Evolutionary conservation across 1,284 basidiomycete species (phyloP), one percentile per base, ranked within the genome.

Genomic region (Fomitopsis betulina): DNA sequence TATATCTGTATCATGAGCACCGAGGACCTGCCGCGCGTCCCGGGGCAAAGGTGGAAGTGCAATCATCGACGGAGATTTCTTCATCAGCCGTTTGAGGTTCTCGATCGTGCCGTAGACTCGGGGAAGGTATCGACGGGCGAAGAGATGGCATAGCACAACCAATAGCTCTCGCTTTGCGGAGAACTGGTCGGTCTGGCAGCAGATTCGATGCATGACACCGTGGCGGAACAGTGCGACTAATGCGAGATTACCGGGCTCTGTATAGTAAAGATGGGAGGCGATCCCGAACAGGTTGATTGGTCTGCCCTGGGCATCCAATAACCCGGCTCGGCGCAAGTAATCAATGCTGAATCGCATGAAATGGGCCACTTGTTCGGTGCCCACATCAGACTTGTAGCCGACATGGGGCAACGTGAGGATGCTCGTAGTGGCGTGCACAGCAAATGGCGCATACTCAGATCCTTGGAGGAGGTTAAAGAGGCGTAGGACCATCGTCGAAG

Each of bases 301-400:
- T 25, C 75, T 77, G 7, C 87, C 87, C 19, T 70, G 64, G 33
- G 69, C 67, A 55, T 83, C 76, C 43, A 89, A 67, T 13, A 89
- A 73, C 39, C 79, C 73, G 2, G 77, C 70, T 2, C 83, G 81
- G 33, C 84, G 79, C 15, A 89, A 77, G 63, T 86, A 89, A 57
- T 89, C 87, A 57, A 89, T 83, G 58, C 80, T 82, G 72, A 89
- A 89, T n/a, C 86, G 76, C 30, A 87, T 67, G 61, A 87, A 86
- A 63, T 89, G 85, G 19, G 84, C 66, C 13, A 88, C 70, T 61
- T 88, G 84, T 9, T 80, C 70, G 58, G 72, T 75, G 7, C 82
- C 83, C 5, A 78, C 72, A 9, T 81, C 74, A 0, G 82, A 85
- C 25, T 75, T 70, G 62, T 86, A 81, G 59, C 79, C 79, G 61